These are phyloP conservation scores for Hypoxylon sp. DNA, from an alignment of 2,329 filamentous ascomycete species.

Conservation along the genomic window DNA sequence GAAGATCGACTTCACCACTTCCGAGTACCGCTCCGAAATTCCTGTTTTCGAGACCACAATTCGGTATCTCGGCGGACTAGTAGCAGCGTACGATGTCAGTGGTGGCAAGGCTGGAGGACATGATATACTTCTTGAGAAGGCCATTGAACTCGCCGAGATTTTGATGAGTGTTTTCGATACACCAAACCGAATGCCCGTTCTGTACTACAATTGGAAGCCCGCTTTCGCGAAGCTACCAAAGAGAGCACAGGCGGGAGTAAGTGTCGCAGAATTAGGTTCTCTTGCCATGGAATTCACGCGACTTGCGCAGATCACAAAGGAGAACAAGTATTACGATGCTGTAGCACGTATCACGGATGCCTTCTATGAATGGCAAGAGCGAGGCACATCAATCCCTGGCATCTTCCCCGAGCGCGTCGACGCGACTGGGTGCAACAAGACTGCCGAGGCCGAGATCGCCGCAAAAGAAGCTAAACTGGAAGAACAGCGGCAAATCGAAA, in stretches of 20 bases:
- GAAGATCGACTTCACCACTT: conserved; percentile 86
- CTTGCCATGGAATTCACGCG: conserved; percentile 91
- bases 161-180: conserved; percentile 84
- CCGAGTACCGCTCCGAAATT: conserved; percentile 73
- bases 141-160: conserved; percentile 79
- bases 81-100: conserved; percentile 90
- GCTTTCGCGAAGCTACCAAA: conserved; percentile 74
- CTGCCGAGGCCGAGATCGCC: conserved; percentile 60
- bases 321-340: conserved; percentile 90
- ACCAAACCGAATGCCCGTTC: conserved; percentile 90
- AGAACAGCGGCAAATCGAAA: conserved; percentile 34
- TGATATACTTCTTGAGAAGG: conserved; percentile 76
- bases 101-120: conserved; percentile 71
- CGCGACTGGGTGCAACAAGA: conserved; percentile 81
- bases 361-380: conserved; percentile 80
- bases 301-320: conserved; percentile 85
- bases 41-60: conserved; percentile 96
- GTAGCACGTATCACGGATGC: conserved; percentile 87
- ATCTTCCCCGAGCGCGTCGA: conserved; percentile 86
- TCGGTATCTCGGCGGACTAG: conserved; percentile 87
- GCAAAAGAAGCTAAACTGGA: conserved; percentile 50
- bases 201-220: conserved; percentile 85
- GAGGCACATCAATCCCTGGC: conserved; percentile 77
- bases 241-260: conserved; percentile 69
- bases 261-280: conserved; percentile 81